Evolutionary conservation across 2,329 filamentous ascomycete species (phyloP), one percentile per base, ranked within the genome.

Genomic region (Phialocephala sp.): DNA sequence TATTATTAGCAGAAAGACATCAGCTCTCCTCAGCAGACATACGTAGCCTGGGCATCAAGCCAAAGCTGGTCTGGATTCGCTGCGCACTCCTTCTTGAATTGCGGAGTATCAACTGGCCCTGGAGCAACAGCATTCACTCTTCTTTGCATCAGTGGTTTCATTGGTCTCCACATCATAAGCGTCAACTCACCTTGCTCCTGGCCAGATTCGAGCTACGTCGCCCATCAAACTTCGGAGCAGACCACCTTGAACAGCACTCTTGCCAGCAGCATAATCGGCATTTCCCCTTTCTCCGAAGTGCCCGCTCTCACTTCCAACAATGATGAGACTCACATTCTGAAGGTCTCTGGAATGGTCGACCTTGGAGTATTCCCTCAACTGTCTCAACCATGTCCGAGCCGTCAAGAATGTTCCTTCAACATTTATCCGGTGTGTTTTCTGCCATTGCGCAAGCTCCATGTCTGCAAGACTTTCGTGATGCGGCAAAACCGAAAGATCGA

Each of bases 41-140:
- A 76, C 69, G 81, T 83, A 56, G 80, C 81, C 68, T 82, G 77
- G 54, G 77, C 74, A 69, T 83, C 80, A 9, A 76, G 63, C 69
- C 76, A 83, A 57, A 76, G 72, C 67, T 80, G 79, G 27, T 78
- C 68, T 5, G 77, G 76, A 66, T 79, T 77, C 18, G 74, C 72
- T 45, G 69, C 73, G 66, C 78, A 79, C 66, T 82, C 81, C 60
- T 79, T 75, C 60, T 70, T 69, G 67, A 82, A 83, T 56, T 80
- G 76, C 12, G 68, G 69, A 18, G 81, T 83, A 62, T 80, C 77
- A 1, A 83, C 81, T 5, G 80, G 75, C 8, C 81, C 81, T 18
- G 81, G 81, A 4, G 81, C 81, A 32, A 83, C 76, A 9, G 79
- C 80, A 70, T 83, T 83, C 24, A 83, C 78, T 58, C 81, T 76